These are phyloP conservation scores for Phytophthora boehmeriae DNA, from an alignment of 352 stramenopile species.

Conservation along the genomic window DNA sequence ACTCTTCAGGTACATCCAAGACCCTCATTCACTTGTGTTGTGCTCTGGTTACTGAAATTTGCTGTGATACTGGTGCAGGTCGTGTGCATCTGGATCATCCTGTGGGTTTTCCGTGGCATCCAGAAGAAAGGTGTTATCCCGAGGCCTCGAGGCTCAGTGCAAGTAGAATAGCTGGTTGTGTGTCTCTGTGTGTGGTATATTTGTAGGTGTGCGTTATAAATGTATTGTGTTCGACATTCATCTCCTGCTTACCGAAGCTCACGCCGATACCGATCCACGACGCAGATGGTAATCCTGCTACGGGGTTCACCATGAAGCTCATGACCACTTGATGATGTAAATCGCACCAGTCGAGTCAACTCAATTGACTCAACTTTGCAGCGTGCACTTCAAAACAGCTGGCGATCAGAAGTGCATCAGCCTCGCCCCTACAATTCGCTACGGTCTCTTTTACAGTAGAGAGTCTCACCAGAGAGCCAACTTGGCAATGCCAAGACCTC, in stretches of 20 bases:
- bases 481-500: no score
- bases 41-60: not conserved
- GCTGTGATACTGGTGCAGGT: not conserved
- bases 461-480: no score
- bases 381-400: not conserved
- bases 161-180: constrained; percentile 4
- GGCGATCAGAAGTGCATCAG: not conserved
- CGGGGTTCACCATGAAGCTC: not conserved
- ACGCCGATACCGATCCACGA: no score
- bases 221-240: no score
- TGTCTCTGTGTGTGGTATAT: not conserved
- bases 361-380: no score
- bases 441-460: not conserved
- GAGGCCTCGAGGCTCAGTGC: constrained; percentile 10
- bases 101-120: constrained; percentile 35
- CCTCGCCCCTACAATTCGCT: not conserved
- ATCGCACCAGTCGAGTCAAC: not conserved
- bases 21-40: not conserved
- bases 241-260: no score
- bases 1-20: constrained; percentile 24
- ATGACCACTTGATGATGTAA: no score
- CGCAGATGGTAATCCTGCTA: no score
- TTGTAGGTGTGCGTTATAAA: no score
- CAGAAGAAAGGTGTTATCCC: constrained; percentile 39
- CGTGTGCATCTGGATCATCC: constrained; percentile 29